Base-by-base conservation (phyloP, 331 rosid species). In the Stylosanthes scabra region DNA sequence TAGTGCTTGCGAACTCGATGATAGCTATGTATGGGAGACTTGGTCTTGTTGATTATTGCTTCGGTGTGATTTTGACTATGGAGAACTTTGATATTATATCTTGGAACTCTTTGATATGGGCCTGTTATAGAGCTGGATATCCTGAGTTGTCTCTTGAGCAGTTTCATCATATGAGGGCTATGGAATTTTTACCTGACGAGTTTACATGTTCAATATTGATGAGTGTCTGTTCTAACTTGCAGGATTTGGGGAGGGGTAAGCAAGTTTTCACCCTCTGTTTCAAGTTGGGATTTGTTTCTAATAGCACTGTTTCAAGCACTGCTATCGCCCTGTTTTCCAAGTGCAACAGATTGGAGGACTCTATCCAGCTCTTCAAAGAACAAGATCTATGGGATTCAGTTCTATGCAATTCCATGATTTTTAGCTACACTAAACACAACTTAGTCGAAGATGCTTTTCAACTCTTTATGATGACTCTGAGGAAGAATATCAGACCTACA, bases 241-340 rank as follows among this genome's bases (percentile, higher is more conserved):
- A 66, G 68, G 86, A 89, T 72, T 82, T 91, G 83, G 87, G 66
- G 63, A 87, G 80, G 88, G 98, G 98, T 91, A 81, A 83, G 92
- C 97, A 90, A 84, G 60, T 86, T 49, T 68, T 91, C 63, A 86
- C 86, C 31, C 81, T 84, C 60, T 86, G 92, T 80, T 77, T 83
- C 88, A 91, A 91, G 87, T 63, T 81, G 86, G 93, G 96, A 79
- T 89, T 83, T 76, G 78, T 82, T 73, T 91, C 78, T 72, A 91
- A 93, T 75, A 86, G 84, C 91, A 85, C 89, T 81, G 84, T 89
- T 11, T 81, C 83, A 11, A 78, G 98, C 85, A 91, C 96, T 61
- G 81, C 86, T 80, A 91, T 93, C 91, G 92, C 91, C 79, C 81
- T 93, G 76, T 83, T 87, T 86, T 93, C 97, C 74, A 87, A 87